Evolutionary conservation across 352 stramenopile genomes (phyloP), one percentile per base, ranked within the genome.

Genomic region (Phytophthora melonis): DNA sequence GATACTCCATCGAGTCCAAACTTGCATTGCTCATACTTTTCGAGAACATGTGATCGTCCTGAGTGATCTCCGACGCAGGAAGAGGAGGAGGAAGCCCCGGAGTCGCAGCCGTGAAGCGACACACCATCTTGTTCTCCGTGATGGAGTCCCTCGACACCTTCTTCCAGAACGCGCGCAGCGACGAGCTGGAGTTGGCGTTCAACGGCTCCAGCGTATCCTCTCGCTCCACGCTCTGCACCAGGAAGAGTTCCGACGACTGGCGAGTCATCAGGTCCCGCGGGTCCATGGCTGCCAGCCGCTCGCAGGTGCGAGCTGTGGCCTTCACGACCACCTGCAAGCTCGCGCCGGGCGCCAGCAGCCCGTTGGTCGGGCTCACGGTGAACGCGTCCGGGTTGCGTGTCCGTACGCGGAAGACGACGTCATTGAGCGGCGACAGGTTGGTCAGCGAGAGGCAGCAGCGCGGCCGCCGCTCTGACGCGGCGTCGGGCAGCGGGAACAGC

Each of bases 341-440:
- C 3, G 59, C 62, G 19, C 75, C 82, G 18, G 85, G 80, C n/a
- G 60, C 39, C 41, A 95, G 56, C 10, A 93, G 39, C 27, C 86
- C 86, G 39, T 93, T 82, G 36, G 88, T 82, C 8, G 89, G 89
- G 57, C 82, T 87, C 50, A 95, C 89, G 21, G 80, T 84, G 68
- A 95, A 95, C 53, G 89, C 89, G 34, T 93, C 75, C 56, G 86
- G 81, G 70, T 92, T 88, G 69, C 86, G 92, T 43, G 89, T 95
- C 67, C 87, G 86, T 30, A 95, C 74, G 52, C 92, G 91, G 68
- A 92, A 94, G 11, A 93, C 75, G 16, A 92, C 74, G 65, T 81
- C 77, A 58, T 90, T 86, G n/a, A 63, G 56, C 23, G 62, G 50
- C 57, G 89, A 93, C 50, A 94, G 78, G 69, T 94, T 95, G 56